A percentile compares a stretch with the other conserved stretches of the same genome.
Evolutionary conservation across 768 basidiomycete genomes (phyloP).

Genomic region (Roridomyces roridus): DNA sequence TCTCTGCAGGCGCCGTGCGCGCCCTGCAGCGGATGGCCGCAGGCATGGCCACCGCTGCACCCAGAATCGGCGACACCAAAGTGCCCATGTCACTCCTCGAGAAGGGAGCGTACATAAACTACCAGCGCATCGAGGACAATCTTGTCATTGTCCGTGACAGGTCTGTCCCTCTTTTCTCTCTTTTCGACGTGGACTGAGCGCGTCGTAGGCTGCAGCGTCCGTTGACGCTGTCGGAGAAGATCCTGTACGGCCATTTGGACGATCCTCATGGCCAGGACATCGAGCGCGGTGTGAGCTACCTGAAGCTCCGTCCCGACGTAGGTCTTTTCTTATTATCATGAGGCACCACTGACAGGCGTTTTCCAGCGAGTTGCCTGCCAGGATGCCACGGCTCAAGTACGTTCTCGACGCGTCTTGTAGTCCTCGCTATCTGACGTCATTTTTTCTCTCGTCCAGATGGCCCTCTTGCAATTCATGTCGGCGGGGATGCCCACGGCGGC

Average conservation of each 20-base stretch:
- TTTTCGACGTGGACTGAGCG: constrained; percentile 12
- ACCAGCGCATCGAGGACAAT: constrained; percentile 98
- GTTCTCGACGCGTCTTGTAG: constrained; percentile 28
- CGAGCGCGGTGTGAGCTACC: constrained; percentile 89
- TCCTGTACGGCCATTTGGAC: constrained; percentile 97
- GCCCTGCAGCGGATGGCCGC: constrained; percentile 58
- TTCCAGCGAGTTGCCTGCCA: constrained; percentile 85
- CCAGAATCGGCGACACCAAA: constrained; percentile 88
- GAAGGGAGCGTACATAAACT: constrained; percentile 86
- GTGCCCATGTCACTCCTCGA: constrained; percentile 89
- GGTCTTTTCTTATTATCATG: constrained; percentile 38
- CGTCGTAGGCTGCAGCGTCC: constrained; percentile 79
- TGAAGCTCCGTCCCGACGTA: constrained; percentile 97
- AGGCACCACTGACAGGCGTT: constrained; percentile 5
- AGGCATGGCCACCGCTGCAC: constrained; percentile 82
- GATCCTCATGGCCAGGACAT: constrained; percentile 92
- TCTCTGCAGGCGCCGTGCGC: constrained; percentile 60
- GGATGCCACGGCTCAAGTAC: constrained; percentile 87
- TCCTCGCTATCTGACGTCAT: constrained; percentile 37
- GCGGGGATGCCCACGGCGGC: constrained; percentile 98
- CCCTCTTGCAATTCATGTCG: constrained; percentile 99
- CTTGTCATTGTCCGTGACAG: constrained; percentile 85
- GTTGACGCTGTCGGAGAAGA: constrained; percentile 94
- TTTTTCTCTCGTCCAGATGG: constrained; percentile 74
- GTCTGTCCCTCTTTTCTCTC: constrained; percentile 42